Percentiles rank a stretch among this genome's conserved stretches.
Conservation (phyloP, 371 early-diverging fungal species). For the Coemansia sp. region DNA sequence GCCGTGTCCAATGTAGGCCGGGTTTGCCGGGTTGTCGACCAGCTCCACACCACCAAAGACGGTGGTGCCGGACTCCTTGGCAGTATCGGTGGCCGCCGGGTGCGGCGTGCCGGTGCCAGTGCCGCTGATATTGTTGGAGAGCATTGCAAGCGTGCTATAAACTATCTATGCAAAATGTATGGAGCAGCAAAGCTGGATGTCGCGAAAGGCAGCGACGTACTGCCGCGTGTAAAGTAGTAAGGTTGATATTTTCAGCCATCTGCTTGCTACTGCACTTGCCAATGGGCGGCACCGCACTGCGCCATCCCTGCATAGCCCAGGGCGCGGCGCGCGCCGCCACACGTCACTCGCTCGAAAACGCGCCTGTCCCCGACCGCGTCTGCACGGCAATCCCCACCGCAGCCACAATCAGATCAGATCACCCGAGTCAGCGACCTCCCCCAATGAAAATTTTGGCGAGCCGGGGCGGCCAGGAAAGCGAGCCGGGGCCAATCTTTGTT, state of each 20-base stretch:
- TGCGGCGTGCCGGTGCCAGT: slow-evolving; percentile 43
- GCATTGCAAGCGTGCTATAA: not conserved
- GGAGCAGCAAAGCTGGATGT: not conserved
- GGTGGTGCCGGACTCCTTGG: not conserved
- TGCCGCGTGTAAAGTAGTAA: not conserved
- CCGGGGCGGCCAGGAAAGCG: not conserved
- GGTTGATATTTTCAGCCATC: not conserved
- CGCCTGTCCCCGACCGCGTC: too few species aligned
- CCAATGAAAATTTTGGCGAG: slow-evolving; percentile 26
- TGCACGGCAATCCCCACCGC: not conserved
- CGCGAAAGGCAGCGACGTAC: not conserved
- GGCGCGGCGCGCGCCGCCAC: too few species aligned
- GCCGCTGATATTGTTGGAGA: slow-evolving; percentile 13
- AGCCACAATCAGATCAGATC: slow-evolving; percentile 10
- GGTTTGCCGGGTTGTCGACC: slow-evolving; percentile 13
- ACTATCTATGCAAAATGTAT: too few species aligned
- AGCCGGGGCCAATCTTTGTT: not conserved
- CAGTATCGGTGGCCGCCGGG: slow-evolving; percentile 35
- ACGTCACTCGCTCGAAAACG: too few species aligned
- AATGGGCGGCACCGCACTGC: not conserved
- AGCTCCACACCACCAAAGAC: slow-evolving; percentile 1
- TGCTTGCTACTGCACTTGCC: not conserved
- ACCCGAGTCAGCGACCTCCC: slow-evolving; percentile 8
- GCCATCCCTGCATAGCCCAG: too few species aligned
- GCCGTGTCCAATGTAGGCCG: slow-evolving; percentile 7